Base-by-base conservation (phyloP, 495 filamentous ascomycete genomes). In the Hypoxylon intermedium region DNA sequence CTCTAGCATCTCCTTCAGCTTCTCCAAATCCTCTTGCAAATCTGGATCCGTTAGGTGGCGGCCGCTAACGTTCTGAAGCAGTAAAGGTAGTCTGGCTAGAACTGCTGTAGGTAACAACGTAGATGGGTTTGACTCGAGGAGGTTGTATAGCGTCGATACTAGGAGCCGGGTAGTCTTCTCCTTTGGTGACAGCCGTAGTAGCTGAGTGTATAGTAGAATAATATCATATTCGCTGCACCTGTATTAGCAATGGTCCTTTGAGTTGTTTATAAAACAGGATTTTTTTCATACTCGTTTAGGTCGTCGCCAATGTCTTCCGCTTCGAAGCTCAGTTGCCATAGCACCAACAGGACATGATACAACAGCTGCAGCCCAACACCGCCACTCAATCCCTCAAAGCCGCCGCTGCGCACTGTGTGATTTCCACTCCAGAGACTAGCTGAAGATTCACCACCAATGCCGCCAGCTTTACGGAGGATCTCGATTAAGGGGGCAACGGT, bases 311-410 rank as follows among this genome's bases (percentile, higher is more conserved):
- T 82, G 5, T 89, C 76, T 23, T 79, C 79, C 18, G 87, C 90
- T 68, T 98, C 95, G 60, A 99, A 99, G 54, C 90, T 94, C 45
- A 98, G 79, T 77, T 98, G 92, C 95, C 95, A 99, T 18, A 98
- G 72, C 11, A 92, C 90, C 31, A 99, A 77, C 26, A 99, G 82
- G 16, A 97, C 89, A 63, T 97, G 92, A 71, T 99, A 99, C 20
- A 99, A 82, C 34, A 98, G 85, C 68, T 99, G 95, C 11, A 99
- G 77, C 12, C 93, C 91, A 45, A 99, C 89, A 12, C 90, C 90
- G 43, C 92, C 90, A 38, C 87, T 82, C 34, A 95, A 69, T 19
- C 81, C 82, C 68, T 91, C 90, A 36, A 80, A 71, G 7, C 77
- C 79, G 59, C 71, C 82, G 43, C 82, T 78, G 41, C 74, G 67